These are phyloP conservation scores for Vitis riparia DNA, from an alignment of 164 flowering plant genomes.

Conservation along the genomic window DNA sequence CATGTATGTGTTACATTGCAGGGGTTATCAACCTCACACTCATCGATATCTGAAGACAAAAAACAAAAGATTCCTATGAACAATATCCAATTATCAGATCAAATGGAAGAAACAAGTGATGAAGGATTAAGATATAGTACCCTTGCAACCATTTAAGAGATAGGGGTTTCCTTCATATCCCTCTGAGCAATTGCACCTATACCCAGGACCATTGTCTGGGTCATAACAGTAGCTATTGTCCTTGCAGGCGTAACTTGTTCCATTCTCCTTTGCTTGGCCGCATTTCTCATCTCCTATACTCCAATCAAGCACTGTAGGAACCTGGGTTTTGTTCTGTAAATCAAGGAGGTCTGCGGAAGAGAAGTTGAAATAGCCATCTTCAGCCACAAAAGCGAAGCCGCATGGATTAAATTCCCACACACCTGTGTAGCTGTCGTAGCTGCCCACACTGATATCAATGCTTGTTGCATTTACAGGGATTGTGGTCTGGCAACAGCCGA, in stretches of 20 bases:
- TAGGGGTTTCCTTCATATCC: background rate
- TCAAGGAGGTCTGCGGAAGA: background rate
- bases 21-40: no score
- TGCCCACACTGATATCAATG: background rate
- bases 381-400: background rate
- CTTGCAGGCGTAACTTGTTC: background rate
- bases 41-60: no score
- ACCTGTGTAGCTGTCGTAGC: background rate
- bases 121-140: background rate
- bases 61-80: no score
- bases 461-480: background rate
- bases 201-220: background rate
- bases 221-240: background rate
- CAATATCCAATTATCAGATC: no score
- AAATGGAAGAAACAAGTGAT: no score
- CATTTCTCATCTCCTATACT: background rate
- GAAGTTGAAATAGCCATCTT: background rate
- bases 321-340: background rate
- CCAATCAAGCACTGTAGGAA: background rate
- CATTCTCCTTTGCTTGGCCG: background rate
- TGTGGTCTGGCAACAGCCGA: no score
- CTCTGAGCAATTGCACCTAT: background rate
- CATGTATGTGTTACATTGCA: no score
- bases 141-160: background rate
- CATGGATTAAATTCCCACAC: background rate